Conservation (phyloP, 1,139 yeast genomes). For the Kazachstania sp. region DNA sequence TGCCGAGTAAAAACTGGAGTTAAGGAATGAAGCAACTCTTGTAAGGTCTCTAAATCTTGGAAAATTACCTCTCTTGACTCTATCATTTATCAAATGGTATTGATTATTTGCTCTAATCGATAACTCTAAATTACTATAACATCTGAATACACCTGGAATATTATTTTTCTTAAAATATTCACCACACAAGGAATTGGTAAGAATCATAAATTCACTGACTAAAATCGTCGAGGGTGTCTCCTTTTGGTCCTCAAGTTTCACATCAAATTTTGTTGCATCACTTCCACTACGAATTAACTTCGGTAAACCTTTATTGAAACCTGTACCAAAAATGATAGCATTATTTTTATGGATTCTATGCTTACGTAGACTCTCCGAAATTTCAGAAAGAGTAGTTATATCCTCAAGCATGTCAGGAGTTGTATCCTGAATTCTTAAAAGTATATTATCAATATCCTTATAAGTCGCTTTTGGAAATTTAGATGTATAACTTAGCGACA, state of each 20-base stretch:
- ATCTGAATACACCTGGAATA: conserved; percentile 53
- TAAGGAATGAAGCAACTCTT: conserved; percentile 33
- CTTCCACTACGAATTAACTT: conserved; percentile 9
- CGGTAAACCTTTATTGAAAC: conserved; percentile 24
- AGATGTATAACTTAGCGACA: conserved; percentile 36
- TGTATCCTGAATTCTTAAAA: conserved; percentile 17
- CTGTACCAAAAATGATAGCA: conserved; percentile 34
- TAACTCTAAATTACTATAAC: conserved; percentile 37
- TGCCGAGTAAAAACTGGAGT: conserved; percentile 37
- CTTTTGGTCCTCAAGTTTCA: conserved; percentile 21
- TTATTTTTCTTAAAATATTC: conserved; percentile 37
- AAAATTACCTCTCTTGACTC: conserved; percentile 17
- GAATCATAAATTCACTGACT: conserved; percentile 78
- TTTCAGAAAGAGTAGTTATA: conserved; percentile 30
- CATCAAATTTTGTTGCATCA: conserved; percentile 8
- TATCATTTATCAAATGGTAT: conserved; percentile 24
- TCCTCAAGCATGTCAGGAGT: conserved; percentile 22
- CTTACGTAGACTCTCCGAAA: conserved; percentile 32
- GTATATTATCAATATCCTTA: conserved; percentile 38
- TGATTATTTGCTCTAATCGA: conserved; percentile 23
- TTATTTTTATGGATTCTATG: conserved; percentile 29
- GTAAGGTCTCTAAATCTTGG: conserved; percentile 33
- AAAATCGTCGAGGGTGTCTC: conserved; percentile 41
- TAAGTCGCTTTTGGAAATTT: conserved; percentile 45
- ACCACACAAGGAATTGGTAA: conserved; percentile 62